Percentiles rank a stretch among this genome's conserved stretches.
phyloP scores from a whole-genome alignment of 2,329 filamentous ascomycete species.

The Amauroascus verrucosus region DNA sequence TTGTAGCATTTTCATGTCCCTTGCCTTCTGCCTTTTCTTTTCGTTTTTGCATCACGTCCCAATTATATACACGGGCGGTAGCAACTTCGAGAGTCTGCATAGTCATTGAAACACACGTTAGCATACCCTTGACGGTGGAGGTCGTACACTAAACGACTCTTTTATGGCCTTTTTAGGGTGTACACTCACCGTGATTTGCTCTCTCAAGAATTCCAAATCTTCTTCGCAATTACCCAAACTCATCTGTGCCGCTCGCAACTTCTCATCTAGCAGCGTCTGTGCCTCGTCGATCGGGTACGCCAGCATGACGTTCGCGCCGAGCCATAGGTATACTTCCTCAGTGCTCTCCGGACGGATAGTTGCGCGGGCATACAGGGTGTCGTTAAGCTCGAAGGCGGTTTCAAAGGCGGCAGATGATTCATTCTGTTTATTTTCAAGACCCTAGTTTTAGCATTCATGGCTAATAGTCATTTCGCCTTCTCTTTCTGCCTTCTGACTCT shows the following conservation, averaged over 20 bases:
- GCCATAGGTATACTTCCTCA: constrained; percentile 89
- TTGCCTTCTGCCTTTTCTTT: constrained; percentile 63
- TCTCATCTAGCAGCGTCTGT: constrained; percentile 63
- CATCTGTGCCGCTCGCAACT: constrained; percentile 66
- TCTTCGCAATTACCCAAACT: constrained; percentile 86
- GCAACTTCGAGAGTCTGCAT: constrained; percentile 86
- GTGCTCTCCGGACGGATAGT: constrained; percentile 60
- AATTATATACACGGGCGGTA: constrained; percentile 95
- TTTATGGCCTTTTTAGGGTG: background rate
- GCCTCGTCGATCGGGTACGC: constrained; percentile 87
- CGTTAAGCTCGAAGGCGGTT: constrained; percentile 91
- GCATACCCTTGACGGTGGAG: no score
- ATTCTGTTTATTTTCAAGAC: constrained; percentile 14
- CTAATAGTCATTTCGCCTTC: background rate
- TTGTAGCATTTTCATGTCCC: constrained; percentile 28
- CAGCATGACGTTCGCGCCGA: constrained; percentile 98
- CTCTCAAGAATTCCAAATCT: constrained; percentile 86
- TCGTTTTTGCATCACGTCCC: constrained; percentile 91
- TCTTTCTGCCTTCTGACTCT: background rate
- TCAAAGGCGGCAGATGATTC: constrained; percentile 54
- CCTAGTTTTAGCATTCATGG: background rate
- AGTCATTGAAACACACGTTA: background rate
- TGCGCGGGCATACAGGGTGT: constrained; percentile 87
- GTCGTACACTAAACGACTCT: no score
- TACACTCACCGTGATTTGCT: constrained; percentile 78